phyloP scores from a whole-genome alignment of 495 filamentous ascomycete species.

The Daldinia concentrica region DNA sequence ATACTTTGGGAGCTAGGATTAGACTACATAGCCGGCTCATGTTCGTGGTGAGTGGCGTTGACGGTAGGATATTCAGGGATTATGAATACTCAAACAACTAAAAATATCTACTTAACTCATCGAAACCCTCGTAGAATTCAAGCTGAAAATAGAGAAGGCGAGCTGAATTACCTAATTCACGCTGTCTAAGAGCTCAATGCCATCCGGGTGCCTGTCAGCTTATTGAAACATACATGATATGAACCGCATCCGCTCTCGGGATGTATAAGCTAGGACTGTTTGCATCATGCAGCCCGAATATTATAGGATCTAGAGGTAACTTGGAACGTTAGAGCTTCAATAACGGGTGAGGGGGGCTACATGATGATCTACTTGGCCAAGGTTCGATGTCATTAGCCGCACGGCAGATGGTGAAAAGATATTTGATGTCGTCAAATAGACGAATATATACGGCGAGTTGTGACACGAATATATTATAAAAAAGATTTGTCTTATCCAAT shows the following conservation, averaged over 20 bases:
- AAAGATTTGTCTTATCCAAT: constrained; percentile 27
- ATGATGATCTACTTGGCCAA: background rate
- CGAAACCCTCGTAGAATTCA: background rate
- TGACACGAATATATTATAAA: constrained; percentile 32
- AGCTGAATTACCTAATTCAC: background rate
- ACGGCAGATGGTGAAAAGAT: constrained; percentile 15
- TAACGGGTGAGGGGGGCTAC: constrained; percentile 19
- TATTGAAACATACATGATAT: constrained; percentile 8
- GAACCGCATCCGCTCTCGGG: background rate
- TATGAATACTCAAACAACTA: background rate
- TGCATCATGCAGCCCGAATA: background rate
- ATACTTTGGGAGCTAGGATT: background rate
- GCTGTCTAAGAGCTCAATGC: constrained; percentile 6
- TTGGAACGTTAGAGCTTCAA: background rate
- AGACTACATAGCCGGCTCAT: background rate
- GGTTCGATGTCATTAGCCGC: constrained; percentile 5
- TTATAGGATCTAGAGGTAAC: background rate
- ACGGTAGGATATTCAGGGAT: constrained; percentile 14
- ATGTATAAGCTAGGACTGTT: background rate
- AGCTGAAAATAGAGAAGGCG: background rate
- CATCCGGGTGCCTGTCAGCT: constrained; percentile 5
- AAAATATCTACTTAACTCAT: background rate
- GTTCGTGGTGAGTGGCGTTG: background rate
- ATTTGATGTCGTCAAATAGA: constrained; percentile 10
- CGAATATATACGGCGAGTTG: background rate